A percentile compares a stretch with the other conserved stretches of the same genome.
Conservation (phyloP, 164 flowering plant genomes). For the Umbilicus rupestris region DNA sequence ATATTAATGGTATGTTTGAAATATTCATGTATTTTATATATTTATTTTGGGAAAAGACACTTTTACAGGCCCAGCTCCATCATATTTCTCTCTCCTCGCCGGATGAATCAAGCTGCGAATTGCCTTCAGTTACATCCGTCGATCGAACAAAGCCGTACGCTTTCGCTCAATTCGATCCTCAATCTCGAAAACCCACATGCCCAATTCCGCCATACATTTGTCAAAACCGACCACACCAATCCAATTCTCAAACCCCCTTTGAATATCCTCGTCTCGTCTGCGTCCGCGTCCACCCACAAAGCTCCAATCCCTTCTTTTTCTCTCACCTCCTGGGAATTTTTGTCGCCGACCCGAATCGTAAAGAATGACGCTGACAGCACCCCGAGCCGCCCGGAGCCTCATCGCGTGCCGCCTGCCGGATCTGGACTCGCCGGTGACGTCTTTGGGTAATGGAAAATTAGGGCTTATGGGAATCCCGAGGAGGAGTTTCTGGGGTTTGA, state of each 20-base stretch:
- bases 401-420: no score
- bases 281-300: not conserved
- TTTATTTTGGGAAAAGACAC: no score
- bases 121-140: not conserved
- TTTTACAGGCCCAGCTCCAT: not conserved
- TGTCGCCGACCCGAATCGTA: not conserved
- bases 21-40: no score
- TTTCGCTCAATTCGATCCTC: not conserved
- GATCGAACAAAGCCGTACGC: not conserved
- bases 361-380: not conserved
- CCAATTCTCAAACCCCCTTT: not conserved
- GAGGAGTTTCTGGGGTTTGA: not conserved
- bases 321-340: conserved; percentile 6
- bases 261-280: not conserved
- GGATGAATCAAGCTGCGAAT: not conserved
- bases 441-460: not conserved
- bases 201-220: conserved; percentile 1
- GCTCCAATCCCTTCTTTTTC: not conserved
- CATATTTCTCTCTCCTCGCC: not conserved
- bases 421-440: not conserved
- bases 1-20: no score
- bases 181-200: not conserved
- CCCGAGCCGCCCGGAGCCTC: not conserved
- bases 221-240: not conserved
- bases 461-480: not conserved